These are phyloP conservation scores for Myxozyma neglecta DNA, from an alignment of 805 yeast species.

Conservation along the genomic window DNA sequence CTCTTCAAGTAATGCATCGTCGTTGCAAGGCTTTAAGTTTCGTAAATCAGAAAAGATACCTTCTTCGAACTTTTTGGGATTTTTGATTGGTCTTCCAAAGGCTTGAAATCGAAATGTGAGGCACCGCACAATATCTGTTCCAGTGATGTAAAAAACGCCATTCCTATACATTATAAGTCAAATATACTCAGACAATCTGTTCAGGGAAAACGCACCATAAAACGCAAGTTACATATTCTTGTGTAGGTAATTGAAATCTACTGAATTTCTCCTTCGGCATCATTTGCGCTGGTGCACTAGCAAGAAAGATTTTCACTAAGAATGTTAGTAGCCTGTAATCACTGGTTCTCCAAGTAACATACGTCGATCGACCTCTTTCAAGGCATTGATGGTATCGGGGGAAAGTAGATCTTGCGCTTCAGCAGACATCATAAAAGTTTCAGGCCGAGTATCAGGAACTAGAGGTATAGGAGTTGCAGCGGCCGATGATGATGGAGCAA, in stretches of 20 bases:
- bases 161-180: constrained; percentile 41
- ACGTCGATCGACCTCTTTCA: constrained; percentile 30
- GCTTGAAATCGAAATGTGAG: constrained; percentile 84
- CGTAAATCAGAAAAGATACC: constrained; percentile 91
- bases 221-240: constrained; percentile 92
- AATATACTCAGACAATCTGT: neutral
- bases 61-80: constrained; percentile 93
- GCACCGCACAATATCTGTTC: constrained; percentile 94
- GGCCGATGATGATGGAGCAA: constrained; percentile 3
- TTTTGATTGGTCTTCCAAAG: constrained; percentile 80
- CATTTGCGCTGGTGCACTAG: constrained; percentile 96
- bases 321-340: neutral
- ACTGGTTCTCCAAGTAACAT: neutral
- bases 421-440: constrained; percentile 33
- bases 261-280: constrained; percentile 82
- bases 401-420: constrained; percentile 30
- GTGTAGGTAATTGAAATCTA: constrained; percentile 79
- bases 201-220: constrained; percentile 53
- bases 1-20: constrained; percentile 76
- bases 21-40: constrained; percentile 72
- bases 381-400: constrained; percentile 24
- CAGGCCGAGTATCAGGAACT: constrained; percentile 29
- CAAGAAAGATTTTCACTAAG: constrained; percentile 70
- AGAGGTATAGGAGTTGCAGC: constrained; percentile 7
- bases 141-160: constrained; percentile 83